phyloP scores from a whole-genome alignment of 345 rosid genomes.

The Eucalyptus curtisii region DNA sequence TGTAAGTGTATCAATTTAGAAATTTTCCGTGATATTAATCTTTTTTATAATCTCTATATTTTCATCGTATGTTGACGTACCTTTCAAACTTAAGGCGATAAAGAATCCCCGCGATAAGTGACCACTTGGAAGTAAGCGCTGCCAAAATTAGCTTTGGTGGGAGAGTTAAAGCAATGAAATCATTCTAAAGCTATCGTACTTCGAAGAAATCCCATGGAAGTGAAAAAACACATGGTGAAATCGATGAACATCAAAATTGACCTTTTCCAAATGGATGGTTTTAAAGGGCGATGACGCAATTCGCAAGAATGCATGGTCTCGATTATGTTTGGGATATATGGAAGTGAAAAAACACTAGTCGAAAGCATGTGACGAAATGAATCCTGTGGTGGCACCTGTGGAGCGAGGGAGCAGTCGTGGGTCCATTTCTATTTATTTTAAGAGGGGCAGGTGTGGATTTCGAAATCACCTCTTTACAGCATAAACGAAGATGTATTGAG shows the following conservation, averaged over 20 bases:
- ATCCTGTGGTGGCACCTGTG: too few relatives aligned
- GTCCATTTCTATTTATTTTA: too few relatives aligned
- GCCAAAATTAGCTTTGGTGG: not conserved
- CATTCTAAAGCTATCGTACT: not conserved
- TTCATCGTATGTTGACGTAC: not conserved
- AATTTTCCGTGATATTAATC: too few relatives aligned
- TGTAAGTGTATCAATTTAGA: too few relatives aligned
- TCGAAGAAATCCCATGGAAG: not conserved
- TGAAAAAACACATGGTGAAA: not conserved
- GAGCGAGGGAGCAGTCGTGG: too few relatives aligned
- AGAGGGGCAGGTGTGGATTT: too few relatives aligned
- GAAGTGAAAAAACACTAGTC: not conserved
- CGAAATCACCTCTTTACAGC: too few relatives aligned
- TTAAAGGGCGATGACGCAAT: not conserved
- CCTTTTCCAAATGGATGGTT: not conserved
- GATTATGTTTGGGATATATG: not conserved
- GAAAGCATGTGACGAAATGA: too few relatives aligned
- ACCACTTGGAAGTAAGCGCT: not conserved
- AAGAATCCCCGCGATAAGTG: not conserved
- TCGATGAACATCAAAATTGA: not conserved
- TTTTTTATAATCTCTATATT: too few relatives aligned
- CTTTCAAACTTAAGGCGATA: not conserved
- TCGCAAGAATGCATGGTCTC: not conserved
- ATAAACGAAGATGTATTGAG: too few relatives aligned
- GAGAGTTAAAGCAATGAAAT: not conserved